Evolutionary conservation across 2,329 filamentous ascomycete species (phyloP).

Genomic region (Periconia sp.): DNA sequence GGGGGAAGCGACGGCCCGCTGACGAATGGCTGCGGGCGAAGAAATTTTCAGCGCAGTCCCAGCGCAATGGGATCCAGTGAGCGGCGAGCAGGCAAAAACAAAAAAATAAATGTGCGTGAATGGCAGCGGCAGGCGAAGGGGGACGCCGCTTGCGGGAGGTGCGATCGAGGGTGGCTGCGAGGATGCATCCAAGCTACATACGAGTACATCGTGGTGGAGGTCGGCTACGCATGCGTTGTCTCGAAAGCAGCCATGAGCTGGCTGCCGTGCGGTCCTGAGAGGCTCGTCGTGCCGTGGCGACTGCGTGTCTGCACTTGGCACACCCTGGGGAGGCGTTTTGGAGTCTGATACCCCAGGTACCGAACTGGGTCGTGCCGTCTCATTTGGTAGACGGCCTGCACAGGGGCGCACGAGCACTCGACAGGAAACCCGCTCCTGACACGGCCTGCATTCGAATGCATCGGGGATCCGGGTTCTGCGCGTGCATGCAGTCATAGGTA

Average conservation of each 20-base stretch:
- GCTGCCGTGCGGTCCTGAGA: constrained; percentile 7
- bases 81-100: constrained; percentile 15
- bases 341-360: constrained; percentile 27
- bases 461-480: constrained; percentile 35
- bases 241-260: constrained; percentile 5
- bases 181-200: constrained; percentile 9
- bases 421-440: constrained; percentile 23
- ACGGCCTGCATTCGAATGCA: constrained; percentile 26
- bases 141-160: constrained; percentile 15
- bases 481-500: constrained; percentile 25
- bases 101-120: constrained; percentile 18
- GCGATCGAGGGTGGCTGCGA: constrained; percentile 10
- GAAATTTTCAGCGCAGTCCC: constrained; percentile 28
- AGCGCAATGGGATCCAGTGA: constrained; percentile 29
- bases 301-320: constrained; percentile 24
- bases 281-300: constrained; percentile 19
- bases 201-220: constrained; percentile 15
- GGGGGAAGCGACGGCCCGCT: constrained; percentile 24
- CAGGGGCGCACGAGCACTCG: constrained; percentile 25
- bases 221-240: background rate
- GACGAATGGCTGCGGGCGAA: constrained; percentile 13
- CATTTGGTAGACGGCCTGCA: constrained; percentile 13
- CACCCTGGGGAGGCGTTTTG: constrained; percentile 21
- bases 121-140: constrained; percentile 19
- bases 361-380: constrained; percentile 19